Evolutionary conservation across 169 alveolate species (phyloP).

Genomic region (Cryptosporidium ubiquitum): DNA sequence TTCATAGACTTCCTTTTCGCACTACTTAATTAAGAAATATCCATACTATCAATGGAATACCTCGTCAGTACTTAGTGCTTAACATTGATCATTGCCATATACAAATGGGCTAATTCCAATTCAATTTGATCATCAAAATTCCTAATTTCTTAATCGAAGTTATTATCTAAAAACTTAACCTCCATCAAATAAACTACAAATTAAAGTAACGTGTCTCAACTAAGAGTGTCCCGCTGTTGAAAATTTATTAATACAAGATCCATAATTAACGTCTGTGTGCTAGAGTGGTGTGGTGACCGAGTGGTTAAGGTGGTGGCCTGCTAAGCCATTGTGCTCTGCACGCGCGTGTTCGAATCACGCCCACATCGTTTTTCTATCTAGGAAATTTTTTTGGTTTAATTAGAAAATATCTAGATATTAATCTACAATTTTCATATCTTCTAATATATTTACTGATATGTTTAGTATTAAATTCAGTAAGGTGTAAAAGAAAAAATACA

Average conservation of each 20-base stretch:
- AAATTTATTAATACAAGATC: not conserved
- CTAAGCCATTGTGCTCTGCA: constrained; percentile 77
- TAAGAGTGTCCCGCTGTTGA: not conserved
- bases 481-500: not conserved
- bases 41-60: constrained; percentile 16
- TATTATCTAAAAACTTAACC: not conserved
- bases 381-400: too few relatives aligned
- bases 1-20: constrained; percentile 6
- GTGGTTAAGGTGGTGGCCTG: constrained; percentile 79
- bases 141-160: not conserved
- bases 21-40: constrained; percentile 66
- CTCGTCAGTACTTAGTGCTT: constrained; percentile 72
- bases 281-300: constrained; percentile 75
- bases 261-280: not conserved
- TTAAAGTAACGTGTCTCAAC: not conserved
- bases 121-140: not conserved
- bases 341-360: constrained; percentile 78
- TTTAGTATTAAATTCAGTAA: not conserved
- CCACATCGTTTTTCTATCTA: constrained; percentile 75
- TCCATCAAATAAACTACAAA: not conserved
- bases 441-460: too few relatives aligned
- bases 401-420: too few relatives aligned
- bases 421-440: too few relatives aligned
- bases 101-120: not conserved
- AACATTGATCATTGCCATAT: not conserved